These are phyloP conservation scores for Podaxis sp. DNA, from an alignment of 768 basidiomycete genomes.

Conservation along the genomic window DNA sequence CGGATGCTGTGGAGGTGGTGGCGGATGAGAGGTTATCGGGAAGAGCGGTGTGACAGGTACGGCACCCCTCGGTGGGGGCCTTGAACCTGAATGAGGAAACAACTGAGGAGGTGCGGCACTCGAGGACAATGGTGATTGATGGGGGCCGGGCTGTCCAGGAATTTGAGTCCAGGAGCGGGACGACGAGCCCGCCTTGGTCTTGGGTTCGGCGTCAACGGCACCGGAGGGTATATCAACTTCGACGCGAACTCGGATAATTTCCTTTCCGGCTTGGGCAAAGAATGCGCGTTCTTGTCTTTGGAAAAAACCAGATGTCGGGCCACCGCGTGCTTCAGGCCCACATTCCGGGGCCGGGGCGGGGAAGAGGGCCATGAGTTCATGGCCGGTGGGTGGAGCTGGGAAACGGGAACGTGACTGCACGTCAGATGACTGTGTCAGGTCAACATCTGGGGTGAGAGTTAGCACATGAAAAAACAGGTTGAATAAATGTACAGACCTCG, in stretches of 20 bases:
- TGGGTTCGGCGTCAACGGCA: conserved; percentile 27
- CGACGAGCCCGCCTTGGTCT: conserved; percentile 22
- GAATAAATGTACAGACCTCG: conserved; percentile 42
- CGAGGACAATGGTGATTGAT: conserved; percentile 33
- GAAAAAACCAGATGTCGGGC: conserved; percentile 73
- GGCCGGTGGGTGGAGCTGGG: conserved; percentile 76
- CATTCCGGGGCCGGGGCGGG: conserved; percentile 66
- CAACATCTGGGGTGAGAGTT: conserved; percentile 50
- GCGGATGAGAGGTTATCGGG: conserved; percentile 30
- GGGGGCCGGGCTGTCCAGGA: conserved; percentile 18
- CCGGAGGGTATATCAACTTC: conserved; percentile 60
- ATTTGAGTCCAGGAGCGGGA: conserved; percentile 26
- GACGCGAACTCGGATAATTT: conserved; percentile 73
- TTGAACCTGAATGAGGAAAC: conserved; percentile 36
- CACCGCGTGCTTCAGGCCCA: conserved; percentile 54
- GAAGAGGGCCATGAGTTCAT: conserved; percentile 85
- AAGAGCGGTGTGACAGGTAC: conserved; percentile 35
- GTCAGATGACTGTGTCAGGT: conserved; percentile 55
- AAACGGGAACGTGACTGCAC: conserved; percentile 51
- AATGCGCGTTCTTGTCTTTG: conserved; percentile 77
- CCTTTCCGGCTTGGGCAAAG: conserved; percentile 76
- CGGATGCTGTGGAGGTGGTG: conserved; percentile 27
- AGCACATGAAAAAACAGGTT: not conserved
- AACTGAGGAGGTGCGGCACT: conserved; percentile 25
- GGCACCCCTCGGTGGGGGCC: conserved; percentile 32